Evolutionary conservation across 805 yeast species (phyloP).

Genomic region (Ogataea nonfermentans): DNA sequence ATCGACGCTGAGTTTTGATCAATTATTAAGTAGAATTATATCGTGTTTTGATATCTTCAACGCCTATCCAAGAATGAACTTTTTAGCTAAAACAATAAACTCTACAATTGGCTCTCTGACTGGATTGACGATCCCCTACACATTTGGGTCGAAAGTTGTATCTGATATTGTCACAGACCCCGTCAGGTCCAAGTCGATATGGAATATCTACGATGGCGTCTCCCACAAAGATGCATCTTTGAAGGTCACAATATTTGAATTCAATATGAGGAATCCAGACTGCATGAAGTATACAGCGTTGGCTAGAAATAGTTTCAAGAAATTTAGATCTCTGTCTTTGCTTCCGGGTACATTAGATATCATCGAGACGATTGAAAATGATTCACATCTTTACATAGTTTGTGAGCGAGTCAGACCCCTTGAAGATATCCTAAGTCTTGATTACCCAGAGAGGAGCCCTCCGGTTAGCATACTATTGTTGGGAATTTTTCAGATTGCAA

Average conservation of each 20-base stretch:
- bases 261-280: conserved; percentile 44
- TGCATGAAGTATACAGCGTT: conserved; percentile 32
- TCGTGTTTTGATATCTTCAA: too few relatives aligned
- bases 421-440: conserved; percentile 33
- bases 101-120: conserved; percentile 54
- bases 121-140: conserved; percentile 58
- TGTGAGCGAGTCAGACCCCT: conserved; percentile 68
- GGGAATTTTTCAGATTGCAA: conserved; percentile 56
- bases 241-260: conserved; percentile 62
- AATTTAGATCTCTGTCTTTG: conserved; percentile 52
- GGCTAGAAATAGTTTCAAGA: conserved; percentile 44
- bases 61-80: conserved; percentile 48
- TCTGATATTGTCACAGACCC: conserved; percentile 27
- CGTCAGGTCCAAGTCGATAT: conserved; percentile 40
- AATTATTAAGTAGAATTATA: too few relatives aligned
- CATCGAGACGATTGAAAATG: conserved; percentile 64
- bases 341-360: conserved; percentile 68
- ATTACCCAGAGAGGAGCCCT: conserved; percentile 25
- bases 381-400: conserved; percentile 53
- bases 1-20: too few relatives aligned
- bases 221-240: conserved; percentile 48
- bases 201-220: conserved; percentile 64
- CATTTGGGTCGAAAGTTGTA: conserved; percentile 43
- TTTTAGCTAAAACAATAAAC: conserved; percentile 60
- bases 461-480: conserved; percentile 40